phyloP scores from a whole-genome alignment of 768 basidiomycete genomes.

The Phlegmacium glaucopus region DNA sequence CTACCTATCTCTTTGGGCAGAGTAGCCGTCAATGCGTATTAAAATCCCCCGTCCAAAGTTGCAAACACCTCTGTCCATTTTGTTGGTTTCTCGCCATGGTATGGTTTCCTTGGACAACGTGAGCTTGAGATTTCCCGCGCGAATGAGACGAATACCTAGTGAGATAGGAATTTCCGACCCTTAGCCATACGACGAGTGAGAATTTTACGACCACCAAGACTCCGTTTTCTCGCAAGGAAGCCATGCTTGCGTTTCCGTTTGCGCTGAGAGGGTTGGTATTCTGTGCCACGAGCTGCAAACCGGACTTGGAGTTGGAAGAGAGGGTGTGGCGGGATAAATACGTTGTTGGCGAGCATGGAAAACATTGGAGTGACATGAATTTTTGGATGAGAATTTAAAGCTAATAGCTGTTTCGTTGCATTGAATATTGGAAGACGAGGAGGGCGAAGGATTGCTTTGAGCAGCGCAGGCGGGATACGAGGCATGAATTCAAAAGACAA shows the following conservation, averaged over 20 bases:
- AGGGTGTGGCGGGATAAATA: slow-evolving; percentile 23
- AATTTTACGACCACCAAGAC: slow-evolving; percentile 66
- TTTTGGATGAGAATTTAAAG: slow-evolving; percentile 7
- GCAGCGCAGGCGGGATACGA: slow-evolving; percentile 37
- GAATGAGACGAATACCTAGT: slow-evolving; percentile 39
- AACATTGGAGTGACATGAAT: slow-evolving; percentile 3
- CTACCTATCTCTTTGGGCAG: slow-evolving; percentile 2
- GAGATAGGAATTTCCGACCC: slow-evolving; percentile 77
- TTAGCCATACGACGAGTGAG: slow-evolving; percentile 67
- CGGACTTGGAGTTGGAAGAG: slow-evolving; percentile 51
- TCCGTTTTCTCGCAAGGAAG: slow-evolving; percentile 76
- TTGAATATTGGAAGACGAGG: slow-evolving; percentile 25
- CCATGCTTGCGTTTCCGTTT: slow-evolving; percentile 92
- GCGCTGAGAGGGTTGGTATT: slow-evolving; percentile 96
- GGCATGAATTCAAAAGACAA: slow-evolving; percentile 31
- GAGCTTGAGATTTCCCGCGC: neutral
- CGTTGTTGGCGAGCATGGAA: slow-evolving; percentile 8
- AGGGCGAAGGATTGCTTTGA: slow-evolving; percentile 32
- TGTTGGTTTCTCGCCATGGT: neutral
- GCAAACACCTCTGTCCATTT: neutral
- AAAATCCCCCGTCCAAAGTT: neutral
- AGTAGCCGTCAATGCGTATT: neutral
- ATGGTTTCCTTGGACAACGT: no score
- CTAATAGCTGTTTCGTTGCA: slow-evolving; percentile 10
- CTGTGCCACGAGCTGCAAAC: slow-evolving; percentile 70